These are phyloP conservation scores for Penicillium sp. DNA, from an alignment of 2,329 filamentous ascomycete genomes.

Conservation along the genomic window DNA sequence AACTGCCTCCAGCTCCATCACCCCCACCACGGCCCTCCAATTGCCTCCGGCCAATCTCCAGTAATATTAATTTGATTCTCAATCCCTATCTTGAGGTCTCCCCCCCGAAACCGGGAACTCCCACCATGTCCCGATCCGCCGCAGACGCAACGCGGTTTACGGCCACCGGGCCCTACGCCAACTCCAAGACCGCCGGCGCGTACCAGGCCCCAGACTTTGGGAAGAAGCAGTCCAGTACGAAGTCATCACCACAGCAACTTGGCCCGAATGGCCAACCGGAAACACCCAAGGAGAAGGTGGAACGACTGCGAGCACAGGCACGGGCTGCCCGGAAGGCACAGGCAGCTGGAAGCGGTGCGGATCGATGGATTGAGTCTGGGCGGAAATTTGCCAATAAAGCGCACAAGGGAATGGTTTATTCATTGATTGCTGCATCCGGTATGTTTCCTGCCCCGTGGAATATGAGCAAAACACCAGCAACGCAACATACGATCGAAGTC, in stretches of 20 bases:
- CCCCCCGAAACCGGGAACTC: constrained; percentile 4
- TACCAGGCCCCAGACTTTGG: constrained; percentile 34
- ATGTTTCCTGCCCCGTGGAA: constrained; percentile 25
- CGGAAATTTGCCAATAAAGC: constrained; percentile 58
- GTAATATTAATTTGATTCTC: not conserved
- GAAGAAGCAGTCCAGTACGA: constrained; percentile 13
- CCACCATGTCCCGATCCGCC: constrained; percentile 47
- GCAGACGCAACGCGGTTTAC: constrained; percentile 52
- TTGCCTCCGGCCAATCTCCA: not conserved
- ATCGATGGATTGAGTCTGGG: constrained; percentile 53
- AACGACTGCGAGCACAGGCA: constrained; percentile 65
- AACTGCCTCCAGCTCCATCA: constrained; percentile 11
- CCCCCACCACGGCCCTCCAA: constrained; percentile 7
- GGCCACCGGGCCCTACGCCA: constrained; percentile 50
- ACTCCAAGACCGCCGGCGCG: constrained; percentile 37
- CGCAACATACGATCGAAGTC: not conserved
- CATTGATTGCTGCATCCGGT: constrained; percentile 62
- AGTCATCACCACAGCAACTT: constrained; percentile 14
- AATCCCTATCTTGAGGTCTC: not conserved
- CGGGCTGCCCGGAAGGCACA: constrained; percentile 62
- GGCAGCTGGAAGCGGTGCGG: constrained; percentile 52
- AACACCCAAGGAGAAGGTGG: constrained; percentile 67
- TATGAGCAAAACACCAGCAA: not conserved
- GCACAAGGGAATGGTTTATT: constrained; percentile 59
- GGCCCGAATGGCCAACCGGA: constrained; percentile 45